Conservation (phyloP, 768 basidiomycete genomes). For the Mrakia blollopis region DNA sequence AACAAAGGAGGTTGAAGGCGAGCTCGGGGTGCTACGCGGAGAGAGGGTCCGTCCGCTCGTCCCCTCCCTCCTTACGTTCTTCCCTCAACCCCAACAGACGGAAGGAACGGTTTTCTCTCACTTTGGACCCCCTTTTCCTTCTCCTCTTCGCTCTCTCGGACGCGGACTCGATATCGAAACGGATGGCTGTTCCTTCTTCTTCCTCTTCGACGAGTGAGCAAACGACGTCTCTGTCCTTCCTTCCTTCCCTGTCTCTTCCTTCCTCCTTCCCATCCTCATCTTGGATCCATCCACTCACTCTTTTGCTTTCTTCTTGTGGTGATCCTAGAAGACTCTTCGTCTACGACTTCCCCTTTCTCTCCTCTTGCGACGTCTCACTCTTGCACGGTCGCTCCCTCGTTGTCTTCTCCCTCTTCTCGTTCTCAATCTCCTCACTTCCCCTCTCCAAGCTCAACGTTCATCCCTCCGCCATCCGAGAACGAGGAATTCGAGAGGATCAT, state of each 20-base stretch:
- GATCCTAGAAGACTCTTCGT: neutral
- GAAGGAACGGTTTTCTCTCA: no score
- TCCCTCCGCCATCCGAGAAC: conserved; percentile 12
- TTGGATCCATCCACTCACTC: neutral
- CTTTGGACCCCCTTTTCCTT: neutral
- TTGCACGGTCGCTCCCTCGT: neutral
- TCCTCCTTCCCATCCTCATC: neutral
- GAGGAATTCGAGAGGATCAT: conserved; percentile 19
- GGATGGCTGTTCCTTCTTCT: neutral
- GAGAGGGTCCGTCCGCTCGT: no score
- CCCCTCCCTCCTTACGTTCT: no score
- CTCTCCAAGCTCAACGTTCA: conserved; percentile 15
- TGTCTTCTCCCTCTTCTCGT: neutral
- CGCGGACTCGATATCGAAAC: neutral
- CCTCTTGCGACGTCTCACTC: neutral
- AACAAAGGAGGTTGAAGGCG: neutral
- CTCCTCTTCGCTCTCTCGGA: neutral
- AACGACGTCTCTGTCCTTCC: neutral
- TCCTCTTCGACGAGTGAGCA: neutral
- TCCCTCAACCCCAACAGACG: no score
- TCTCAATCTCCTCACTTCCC: conserved; percentile 16
- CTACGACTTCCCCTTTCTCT: neutral
- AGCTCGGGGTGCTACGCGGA: neutral
- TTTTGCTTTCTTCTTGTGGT: neutral
- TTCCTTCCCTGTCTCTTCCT: neutral